Evolutionary conservation across 2,329 filamentous ascomycete genomes (phyloP).

Genomic region (Colletotrichum cuscutae): DNA sequence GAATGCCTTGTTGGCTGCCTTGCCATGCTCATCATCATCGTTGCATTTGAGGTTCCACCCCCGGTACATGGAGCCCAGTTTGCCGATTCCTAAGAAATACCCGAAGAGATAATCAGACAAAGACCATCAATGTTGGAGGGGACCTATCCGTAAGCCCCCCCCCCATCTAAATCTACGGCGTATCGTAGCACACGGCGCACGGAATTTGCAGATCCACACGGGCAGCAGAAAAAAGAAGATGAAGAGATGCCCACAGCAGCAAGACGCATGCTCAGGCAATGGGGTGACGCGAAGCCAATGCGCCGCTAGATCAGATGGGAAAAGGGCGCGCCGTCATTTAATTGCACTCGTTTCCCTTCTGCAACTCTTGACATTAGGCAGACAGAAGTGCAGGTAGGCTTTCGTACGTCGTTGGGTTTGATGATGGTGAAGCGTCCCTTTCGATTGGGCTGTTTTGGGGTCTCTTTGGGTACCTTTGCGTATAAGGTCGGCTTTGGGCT

Average conservation of each 20-base stretch:
- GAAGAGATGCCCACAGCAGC: background rate
- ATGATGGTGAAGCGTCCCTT: slow-evolving; percentile 6
- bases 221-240: background rate
- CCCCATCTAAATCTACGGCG: slow-evolving; percentile 7
- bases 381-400: background rate
- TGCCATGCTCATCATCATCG: slow-evolving; percentile 18
- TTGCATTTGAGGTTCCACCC: slow-evolving; percentile 31
- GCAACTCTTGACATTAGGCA: slow-evolving; percentile 11
- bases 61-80: background rate
- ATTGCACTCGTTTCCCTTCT: background rate
- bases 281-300: slow-evolving; percentile 32
- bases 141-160: background rate
- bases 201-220: slow-evolving; percentile 1
- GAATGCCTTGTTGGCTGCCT: slow-evolving; percentile 25
- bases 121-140: background rate
- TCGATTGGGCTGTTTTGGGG: slow-evolving; percentile 19
- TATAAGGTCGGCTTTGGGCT: slow-evolving; percentile 24
- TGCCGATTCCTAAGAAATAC: background rate
- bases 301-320: slow-evolving; percentile 34
- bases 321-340: background rate
- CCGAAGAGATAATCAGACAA: background rate
- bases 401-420: background rate
- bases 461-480: slow-evolving; percentile 28
- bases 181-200: slow-evolving; percentile 9
- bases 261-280: background rate